phyloP scores from a whole-genome alignment of 345 rosid species.

The Triadica sebifera region DNA sequence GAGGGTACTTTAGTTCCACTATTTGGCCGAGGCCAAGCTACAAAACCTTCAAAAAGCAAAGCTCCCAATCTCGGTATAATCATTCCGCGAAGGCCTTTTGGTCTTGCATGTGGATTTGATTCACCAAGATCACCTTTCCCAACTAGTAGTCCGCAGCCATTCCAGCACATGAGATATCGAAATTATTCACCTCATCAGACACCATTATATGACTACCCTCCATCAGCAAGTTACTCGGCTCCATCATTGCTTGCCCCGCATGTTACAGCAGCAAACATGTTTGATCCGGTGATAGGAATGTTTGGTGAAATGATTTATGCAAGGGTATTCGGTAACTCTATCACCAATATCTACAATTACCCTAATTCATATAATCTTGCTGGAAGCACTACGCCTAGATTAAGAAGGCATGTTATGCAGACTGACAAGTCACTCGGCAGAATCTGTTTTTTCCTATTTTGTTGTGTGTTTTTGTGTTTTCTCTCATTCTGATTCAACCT shows the following conservation, averaged over 20 bases:
- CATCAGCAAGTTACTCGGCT: constrained; percentile 33
- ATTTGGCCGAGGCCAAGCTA: constrained; percentile 61
- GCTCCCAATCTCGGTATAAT: constrained; percentile 18
- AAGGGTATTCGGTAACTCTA: constrained; percentile 55
- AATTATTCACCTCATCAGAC: constrained; percentile 21
- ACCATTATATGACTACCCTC: constrained; percentile 29
- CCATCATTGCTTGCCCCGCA: too few relatives aligned
- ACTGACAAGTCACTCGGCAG: constrained; percentile 70
- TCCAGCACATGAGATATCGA: not conserved
- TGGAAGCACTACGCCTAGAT: constrained; percentile 50
- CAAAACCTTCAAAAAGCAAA: constrained; percentile 18
- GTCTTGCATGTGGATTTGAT: constrained; percentile 19
- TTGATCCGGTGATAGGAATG: constrained; percentile 56
- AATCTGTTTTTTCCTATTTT: constrained; percentile 67
- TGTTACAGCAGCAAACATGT: constrained; percentile 32
- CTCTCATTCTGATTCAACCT: constrained; percentile 52
- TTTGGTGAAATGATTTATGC: constrained; percentile 63
- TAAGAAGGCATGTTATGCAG: constrained; percentile 70
- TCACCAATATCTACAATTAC: constrained; percentile 42
- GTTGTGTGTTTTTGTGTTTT: constrained; percentile 66
- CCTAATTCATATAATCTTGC: constrained; percentile 54
- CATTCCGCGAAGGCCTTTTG: constrained; percentile 30
- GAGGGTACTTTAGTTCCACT: constrained; percentile 69
- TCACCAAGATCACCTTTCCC: constrained; percentile 17
- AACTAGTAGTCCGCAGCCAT: not conserved